Percentiles rank a stretch among this genome's conserved stretches.
These are phyloP conservation scores for Ceratobasidium sp. DNA, from an alignment of 1,284 basidiomycete species.

Conservation along the genomic window DNA sequence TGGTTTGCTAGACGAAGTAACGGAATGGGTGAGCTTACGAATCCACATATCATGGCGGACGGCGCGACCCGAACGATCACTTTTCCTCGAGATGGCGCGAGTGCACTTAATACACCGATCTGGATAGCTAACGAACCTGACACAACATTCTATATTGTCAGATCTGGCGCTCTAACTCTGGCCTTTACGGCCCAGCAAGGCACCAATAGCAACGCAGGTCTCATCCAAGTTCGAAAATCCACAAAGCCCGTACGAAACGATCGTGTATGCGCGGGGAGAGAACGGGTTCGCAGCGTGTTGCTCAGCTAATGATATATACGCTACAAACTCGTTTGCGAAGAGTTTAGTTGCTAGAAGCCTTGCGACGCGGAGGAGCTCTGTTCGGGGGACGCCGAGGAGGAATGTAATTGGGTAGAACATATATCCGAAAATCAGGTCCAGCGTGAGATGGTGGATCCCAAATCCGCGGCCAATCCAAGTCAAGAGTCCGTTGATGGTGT, in stretches of 20 bases:
- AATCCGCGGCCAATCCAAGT: slow-evolving; percentile 92
- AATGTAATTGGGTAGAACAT: slow-evolving; percentile 90
- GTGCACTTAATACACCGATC: slow-evolving; percentile 87
- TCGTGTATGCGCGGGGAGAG: slow-evolving; percentile 77
- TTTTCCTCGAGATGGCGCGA: slow-evolving; percentile 80
- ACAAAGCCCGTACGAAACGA: slow-evolving; percentile 86
- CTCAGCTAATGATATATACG: slow-evolving; percentile 66
- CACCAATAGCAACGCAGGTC: slow-evolving; percentile 25
- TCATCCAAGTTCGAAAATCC: slow-evolving; percentile 87
- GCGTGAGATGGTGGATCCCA: slow-evolving; percentile 83
- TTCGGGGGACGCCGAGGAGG: slow-evolving; percentile 77
- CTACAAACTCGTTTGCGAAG: slow-evolving; percentile 89
- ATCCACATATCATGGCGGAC: slow-evolving; percentile 86
- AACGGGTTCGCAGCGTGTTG: slow-evolving; percentile 64
- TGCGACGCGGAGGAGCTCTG: slow-evolving; percentile 80
- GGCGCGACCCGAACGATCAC: slow-evolving; percentile 78
- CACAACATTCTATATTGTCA: neutral
- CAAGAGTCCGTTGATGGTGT: slow-evolving; percentile 85
- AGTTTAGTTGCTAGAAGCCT: slow-evolving; percentile 88
- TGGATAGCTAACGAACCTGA: slow-evolving; percentile 85
- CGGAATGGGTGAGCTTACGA: slow-evolving; percentile 59
- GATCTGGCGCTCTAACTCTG: neutral
- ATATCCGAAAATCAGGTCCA: slow-evolving; percentile 88
- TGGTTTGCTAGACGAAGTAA: neutral
- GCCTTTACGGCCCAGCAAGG: neutral